phyloP scores from a whole-genome alignment of 257 asterid genomes.

The Petunia secreta region DNA sequence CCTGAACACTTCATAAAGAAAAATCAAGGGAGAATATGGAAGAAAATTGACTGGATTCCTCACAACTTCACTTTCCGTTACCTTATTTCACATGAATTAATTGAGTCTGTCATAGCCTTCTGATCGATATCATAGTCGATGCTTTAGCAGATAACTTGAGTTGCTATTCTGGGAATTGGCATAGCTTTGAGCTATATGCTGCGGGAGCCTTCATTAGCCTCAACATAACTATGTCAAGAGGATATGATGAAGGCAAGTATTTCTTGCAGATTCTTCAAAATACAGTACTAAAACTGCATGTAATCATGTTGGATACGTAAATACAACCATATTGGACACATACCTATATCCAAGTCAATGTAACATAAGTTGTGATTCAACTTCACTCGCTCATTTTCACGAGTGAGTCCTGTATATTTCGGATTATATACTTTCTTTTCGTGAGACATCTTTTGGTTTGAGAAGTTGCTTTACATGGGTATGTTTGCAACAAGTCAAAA shows the following conservation, averaged over 20 bases:
- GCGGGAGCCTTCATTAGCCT: neutral
- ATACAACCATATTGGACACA: neutral
- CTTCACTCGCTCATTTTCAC: constrained; percentile 28
- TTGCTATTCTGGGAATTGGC: neutral
- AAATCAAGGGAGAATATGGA: constrained; percentile 51
- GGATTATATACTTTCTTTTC: neutral
- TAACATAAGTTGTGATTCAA: constrained; percentile 40
- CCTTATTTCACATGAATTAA: constrained; percentile 59
- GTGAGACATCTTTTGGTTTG: neutral
- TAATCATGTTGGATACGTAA: constrained; percentile 13
- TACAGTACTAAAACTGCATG: neutral
- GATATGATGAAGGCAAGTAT: neutral
- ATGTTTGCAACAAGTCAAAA: neutral
- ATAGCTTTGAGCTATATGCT: neutral
- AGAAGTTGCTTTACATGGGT: neutral
- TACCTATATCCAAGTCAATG: neutral
- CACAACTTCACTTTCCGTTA: constrained; percentile 72
- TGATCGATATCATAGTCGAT: neutral
- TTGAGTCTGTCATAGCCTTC: constrained; percentile 22
- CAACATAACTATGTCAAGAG: neutral
- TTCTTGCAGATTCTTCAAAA: neutral
- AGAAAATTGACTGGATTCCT: constrained; percentile 68
- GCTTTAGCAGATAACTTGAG: constrained; percentile 15
- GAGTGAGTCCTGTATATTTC: neutral
- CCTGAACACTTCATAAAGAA: constrained; percentile 41